Evolutionary conservation across 2,329 filamentous ascomycete genomes (phyloP).

Genomic region (Arthrobotrys pseudoclavata): DNA sequence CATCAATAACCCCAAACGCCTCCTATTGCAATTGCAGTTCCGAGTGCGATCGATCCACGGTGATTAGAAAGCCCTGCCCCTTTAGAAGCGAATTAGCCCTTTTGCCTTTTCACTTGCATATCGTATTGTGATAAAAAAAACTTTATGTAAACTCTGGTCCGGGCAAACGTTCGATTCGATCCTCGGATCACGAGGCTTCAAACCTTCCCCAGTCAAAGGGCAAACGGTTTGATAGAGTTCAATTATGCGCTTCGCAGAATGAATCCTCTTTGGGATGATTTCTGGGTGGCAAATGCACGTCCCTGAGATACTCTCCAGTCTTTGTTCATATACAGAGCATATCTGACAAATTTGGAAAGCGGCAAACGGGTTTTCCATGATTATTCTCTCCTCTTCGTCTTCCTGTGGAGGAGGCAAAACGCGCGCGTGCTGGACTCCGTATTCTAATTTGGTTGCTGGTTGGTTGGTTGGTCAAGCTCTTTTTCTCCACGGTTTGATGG

Average conservation of each 20-base stretch:
- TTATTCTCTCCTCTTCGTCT: not conserved
- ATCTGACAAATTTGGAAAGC: slow-evolving; percentile 49
- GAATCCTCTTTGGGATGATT: slow-evolving; percentile 42
- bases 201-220: not conserved
- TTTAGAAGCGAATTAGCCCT: not conserved
- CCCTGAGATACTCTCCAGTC: slow-evolving; percentile 1
- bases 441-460: slow-evolving; percentile 18
- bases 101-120: slow-evolving; percentile 17
- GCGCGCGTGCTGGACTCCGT: slow-evolving; percentile 29
- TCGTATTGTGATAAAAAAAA: slow-evolving; percentile 2
- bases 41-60: slow-evolving; percentile 49
- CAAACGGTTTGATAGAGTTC: slow-evolving; percentile 8
- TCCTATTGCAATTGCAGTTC: slow-evolving; percentile 39
- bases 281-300: slow-evolving; percentile 52
- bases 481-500: slow-evolving; percentile 21
- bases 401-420: slow-evolving; percentile 36
- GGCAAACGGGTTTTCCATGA: slow-evolving; percentile 22
- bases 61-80: slow-evolving; percentile 36
- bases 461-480: not conserved
- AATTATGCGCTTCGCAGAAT: slow-evolving; percentile 35
- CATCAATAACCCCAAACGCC: slow-evolving; percentile 32
- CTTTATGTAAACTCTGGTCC: slow-evolving; percentile 43
- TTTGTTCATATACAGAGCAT: slow-evolving; percentile 29
- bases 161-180: slow-evolving; percentile 14
- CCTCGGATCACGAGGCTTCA: slow-evolving; percentile 37